Percentiles rank a stretch among this genome's conserved stretches.
These are phyloP conservation scores for Lactuca sativa DNA, from an alignment of 129 eudicot species.

Conservation along the genomic window DNA sequence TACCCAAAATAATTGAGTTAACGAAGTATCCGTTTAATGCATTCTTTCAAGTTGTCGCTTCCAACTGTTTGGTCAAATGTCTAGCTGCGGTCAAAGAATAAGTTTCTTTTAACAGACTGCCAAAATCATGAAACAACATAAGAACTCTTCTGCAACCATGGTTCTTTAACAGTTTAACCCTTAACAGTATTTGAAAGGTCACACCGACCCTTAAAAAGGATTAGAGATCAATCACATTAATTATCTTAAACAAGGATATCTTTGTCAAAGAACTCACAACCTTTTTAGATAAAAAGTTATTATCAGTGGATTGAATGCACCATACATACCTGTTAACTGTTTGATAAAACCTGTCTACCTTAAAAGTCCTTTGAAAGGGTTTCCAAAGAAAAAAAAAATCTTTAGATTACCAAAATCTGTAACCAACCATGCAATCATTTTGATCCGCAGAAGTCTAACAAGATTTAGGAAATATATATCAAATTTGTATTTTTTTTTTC, in stretches of 20 bases:
- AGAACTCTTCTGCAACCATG: slow-evolving; percentile 1
- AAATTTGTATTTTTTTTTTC: neutral
- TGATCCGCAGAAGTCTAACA: neutral
- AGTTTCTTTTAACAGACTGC: neutral
- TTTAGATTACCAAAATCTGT: neutral
- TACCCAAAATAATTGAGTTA: slow-evolving; percentile 10
- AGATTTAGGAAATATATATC: neutral
- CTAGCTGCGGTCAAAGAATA: slow-evolving; percentile 4
- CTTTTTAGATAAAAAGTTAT: too few species aligned
- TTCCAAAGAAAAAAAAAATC: neutral
- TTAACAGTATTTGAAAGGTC: neutral
- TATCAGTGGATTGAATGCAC: too few species aligned
- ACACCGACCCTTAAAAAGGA: neutral
- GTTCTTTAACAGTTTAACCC: slow-evolving; percentile 15
- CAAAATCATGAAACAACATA: neutral
- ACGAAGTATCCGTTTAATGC: slow-evolving; percentile 14
- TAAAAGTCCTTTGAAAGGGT: neutral
- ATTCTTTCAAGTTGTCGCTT: slow-evolving; percentile 8
- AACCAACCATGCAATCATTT: neutral
- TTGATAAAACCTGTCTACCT: too few species aligned
- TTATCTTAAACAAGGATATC: too few species aligned
- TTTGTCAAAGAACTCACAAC: too few species aligned
- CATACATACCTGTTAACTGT: too few species aligned
- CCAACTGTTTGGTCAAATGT: slow-evolving; percentile 28
- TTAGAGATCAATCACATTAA: neutral